Evolutionary conservation across 2,329 filamentous ascomycete genomes (phyloP).

Genomic region (Botryotinia convoluta): DNA sequence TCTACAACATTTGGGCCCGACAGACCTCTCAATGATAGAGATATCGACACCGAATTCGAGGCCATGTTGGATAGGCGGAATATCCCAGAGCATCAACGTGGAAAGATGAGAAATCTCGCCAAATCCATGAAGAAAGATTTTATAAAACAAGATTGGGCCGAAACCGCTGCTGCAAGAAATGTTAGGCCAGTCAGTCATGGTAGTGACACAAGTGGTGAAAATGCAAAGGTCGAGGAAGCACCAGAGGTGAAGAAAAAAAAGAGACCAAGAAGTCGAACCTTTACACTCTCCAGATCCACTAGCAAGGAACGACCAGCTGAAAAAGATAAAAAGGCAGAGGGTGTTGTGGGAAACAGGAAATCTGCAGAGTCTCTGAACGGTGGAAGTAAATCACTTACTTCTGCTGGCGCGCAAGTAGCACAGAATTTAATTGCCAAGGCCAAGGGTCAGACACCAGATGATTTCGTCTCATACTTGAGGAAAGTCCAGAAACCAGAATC

Average conservation of each 20-base stretch:
- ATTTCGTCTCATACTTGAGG: conserved; percentile 82
- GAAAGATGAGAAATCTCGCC: conserved; percentile 89
- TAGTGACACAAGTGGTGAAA: conserved; percentile 41
- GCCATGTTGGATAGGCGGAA: conserved; percentile 79
- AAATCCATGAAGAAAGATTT: conserved; percentile 94
- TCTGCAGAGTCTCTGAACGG: conserved; percentile 68
- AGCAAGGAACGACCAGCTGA: conserved; percentile 61
- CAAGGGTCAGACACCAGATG: conserved; percentile 70
- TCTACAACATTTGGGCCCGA: conserved; percentile 17
- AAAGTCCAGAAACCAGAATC: conserved; percentile 78
- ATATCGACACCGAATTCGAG: conserved; percentile 58
- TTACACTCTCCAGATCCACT: conserved; percentile 50
- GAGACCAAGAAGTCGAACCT: conserved; percentile 68
- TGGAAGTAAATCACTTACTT: conserved; percentile 55
- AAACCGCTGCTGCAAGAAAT: conserved; percentile 52
- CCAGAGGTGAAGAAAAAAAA: conserved; percentile 48
- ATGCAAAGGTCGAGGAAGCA: conserved; percentile 39
- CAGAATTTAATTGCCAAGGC: conserved; percentile 63
- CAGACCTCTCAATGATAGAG: conserved; percentile 47
- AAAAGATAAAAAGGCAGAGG: conserved; percentile 68
- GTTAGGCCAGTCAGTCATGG: conserved; percentile 44
- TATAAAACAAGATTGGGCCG: conserved; percentile 81
- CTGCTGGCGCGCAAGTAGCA: conserved; percentile 54
- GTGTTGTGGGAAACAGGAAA: conserved; percentile 63
- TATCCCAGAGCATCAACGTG: conserved; percentile 88